A percentile compares a stretch with the other conserved stretches of the same genome.
Evolutionary conservation across 495 filamentous ascomycete species (phyloP).

Genomic region (Tetracladium marchalianum): DNA sequence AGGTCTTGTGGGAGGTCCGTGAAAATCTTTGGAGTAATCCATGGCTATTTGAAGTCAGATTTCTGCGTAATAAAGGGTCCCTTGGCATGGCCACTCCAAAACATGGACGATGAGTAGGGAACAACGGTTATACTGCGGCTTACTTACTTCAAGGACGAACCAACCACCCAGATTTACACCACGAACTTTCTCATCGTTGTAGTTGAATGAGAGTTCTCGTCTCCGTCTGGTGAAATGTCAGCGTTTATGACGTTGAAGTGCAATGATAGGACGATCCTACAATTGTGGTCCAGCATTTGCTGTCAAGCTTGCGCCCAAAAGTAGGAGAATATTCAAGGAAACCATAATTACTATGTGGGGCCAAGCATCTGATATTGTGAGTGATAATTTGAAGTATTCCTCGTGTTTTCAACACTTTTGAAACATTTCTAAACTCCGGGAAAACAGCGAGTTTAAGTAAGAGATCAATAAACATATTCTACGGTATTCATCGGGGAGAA

Average conservation of each 20-base stretch:
- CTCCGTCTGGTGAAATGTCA: constrained; percentile 8
- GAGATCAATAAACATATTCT: too few relatives aligned
- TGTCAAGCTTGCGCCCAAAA: constrained; percentile 5
- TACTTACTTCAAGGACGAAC: constrained; percentile 31
- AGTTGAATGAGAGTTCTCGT: constrained; percentile 24
- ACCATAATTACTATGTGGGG: not conserved
- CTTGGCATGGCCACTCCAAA: too few relatives aligned
- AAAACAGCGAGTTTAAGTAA: too few relatives aligned
- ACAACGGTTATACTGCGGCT: too few relatives aligned
- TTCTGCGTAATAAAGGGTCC: constrained; percentile 2
- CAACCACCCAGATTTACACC: constrained; percentile 52
- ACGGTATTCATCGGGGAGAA: too few relatives aligned
- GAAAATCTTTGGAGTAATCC: constrained; percentile 60
- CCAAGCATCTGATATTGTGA: not conserved
- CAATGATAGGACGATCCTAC: constrained; percentile 3
- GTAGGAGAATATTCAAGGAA: constrained; percentile 7
- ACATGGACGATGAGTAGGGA: too few relatives aligned
- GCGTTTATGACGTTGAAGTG: not conserved
- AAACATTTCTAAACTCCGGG: too few relatives aligned
- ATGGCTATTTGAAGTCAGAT: constrained; percentile 23
- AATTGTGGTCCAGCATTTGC: constrained; percentile 6
- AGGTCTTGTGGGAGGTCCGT: constrained; percentile 26
- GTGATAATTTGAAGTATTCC: not conserved
- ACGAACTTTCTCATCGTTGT: constrained; percentile 34
- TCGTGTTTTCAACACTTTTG: too few relatives aligned